phyloP scores from a whole-genome alignment of 805 yeast genomes.

The Suhomyces sp. region DNA sequence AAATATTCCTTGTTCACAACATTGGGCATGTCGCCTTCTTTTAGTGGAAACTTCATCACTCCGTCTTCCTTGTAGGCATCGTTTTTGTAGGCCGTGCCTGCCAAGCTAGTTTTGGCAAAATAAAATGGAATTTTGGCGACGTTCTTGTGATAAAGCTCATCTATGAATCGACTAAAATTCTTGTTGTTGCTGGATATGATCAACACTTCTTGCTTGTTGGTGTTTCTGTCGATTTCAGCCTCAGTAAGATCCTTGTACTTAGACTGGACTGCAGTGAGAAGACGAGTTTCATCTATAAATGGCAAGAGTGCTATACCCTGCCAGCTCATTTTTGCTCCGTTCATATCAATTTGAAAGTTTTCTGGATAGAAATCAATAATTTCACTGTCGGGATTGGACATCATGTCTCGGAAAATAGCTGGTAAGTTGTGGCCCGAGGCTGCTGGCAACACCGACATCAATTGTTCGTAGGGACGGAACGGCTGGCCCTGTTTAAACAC shows the following conservation, averaged over 20 bases:
- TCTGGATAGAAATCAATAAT: conserved; percentile 90
- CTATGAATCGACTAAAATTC: conserved; percentile 38
- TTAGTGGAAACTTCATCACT: conserved; percentile 44
- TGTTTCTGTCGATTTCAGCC: conserved; percentile 67
- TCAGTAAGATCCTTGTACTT: conserved; percentile 64
- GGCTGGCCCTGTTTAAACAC: conserved; percentile 70
- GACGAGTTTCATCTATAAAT: conserved; percentile 79
- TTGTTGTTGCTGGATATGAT: conserved; percentile 64
- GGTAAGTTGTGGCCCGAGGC: conserved; percentile 88
- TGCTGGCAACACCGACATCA: conserved; percentile 94
- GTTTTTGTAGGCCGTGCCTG: conserved; percentile 51
- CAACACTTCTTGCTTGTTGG: conserved; percentile 66
- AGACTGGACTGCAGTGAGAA: conserved; percentile 61
- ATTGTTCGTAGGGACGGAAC: conserved; percentile 86
- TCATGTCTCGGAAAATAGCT: conserved; percentile 71
- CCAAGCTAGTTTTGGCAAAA: conserved; percentile 51
- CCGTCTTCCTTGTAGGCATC: conserved; percentile 34
- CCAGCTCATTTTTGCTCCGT: conserved; percentile 94
- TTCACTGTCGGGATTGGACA: conserved; percentile 76
- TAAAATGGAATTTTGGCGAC: conserved; percentile 36
- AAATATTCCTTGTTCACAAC: conserved; percentile 40
- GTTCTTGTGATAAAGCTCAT: conserved; percentile 40
- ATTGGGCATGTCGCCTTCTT: conserved; percentile 45
- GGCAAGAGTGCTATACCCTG: conserved; percentile 90
- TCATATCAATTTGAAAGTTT: conserved; percentile 88